A percentile compares a stretch with the other conserved stretches of the same genome.
Evolutionary conservation across 140 eudicot species (phyloP).

Genomic region (Oenanthe javanica): DNA sequence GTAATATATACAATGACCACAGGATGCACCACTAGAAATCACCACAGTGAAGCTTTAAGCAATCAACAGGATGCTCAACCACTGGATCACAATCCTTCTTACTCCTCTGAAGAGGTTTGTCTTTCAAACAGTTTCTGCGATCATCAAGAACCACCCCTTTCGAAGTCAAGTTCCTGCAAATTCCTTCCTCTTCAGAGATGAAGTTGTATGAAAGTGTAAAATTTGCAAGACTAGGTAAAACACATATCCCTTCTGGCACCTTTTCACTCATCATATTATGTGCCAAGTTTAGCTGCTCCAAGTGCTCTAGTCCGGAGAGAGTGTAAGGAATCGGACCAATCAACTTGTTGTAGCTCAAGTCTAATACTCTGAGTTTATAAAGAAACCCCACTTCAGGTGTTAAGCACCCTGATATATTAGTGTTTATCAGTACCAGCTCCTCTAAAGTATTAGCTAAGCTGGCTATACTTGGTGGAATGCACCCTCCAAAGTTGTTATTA

Average conservation of each 20-base stretch:
- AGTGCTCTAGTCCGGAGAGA: conserved; percentile 49
- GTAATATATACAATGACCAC: background rate
- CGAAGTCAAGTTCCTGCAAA: conserved; percentile 50
- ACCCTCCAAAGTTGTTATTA: conserved; percentile 58
- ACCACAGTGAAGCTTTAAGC: conserved; percentile 47
- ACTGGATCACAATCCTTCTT: conserved; percentile 76
- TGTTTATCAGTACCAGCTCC: conserved; percentile 58
- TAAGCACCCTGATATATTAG: conserved; percentile 67
- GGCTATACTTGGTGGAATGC: conserved; percentile 66
- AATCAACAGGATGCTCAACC: conserved; percentile 55
- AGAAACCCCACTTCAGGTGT: conserved; percentile 60
- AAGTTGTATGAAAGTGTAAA: conserved; percentile 65
- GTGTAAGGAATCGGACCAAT: conserved; percentile 71
- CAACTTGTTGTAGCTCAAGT: conserved; percentile 54
- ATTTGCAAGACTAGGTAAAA: conserved; percentile 54
- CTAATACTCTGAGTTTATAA: conserved; percentile 57
- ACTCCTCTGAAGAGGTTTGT: conserved; percentile 57
- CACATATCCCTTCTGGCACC: conserved; percentile 55
- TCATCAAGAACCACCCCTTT: conserved; percentile 48
- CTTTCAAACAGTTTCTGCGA: conserved; percentile 60
- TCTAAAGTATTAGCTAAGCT: conserved; percentile 62
- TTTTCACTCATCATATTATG: conserved; percentile 72
- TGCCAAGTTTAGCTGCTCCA: conserved; percentile 65
- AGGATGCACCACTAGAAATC: background rate
- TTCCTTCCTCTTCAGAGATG: conserved; percentile 64